phyloP scores from a whole-genome alignment of 2,329 filamentous ascomycete genomes.

The Trichoderma lentiforme region DNA sequence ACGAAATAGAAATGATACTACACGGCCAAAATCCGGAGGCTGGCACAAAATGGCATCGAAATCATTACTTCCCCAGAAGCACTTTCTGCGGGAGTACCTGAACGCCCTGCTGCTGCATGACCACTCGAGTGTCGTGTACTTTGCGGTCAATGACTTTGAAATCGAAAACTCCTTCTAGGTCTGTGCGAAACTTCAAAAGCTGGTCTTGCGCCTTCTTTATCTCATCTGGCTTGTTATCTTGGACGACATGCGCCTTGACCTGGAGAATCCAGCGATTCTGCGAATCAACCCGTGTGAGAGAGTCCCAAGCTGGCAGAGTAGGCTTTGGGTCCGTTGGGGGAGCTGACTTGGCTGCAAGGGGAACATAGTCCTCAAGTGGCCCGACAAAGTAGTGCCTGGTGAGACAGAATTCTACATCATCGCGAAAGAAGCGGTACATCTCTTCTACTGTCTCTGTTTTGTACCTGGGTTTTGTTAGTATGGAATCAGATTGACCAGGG shows the following conservation, averaged over 20 bases:
- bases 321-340: slow-evolving; percentile 20
- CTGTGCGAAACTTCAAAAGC: slow-evolving; percentile 43
- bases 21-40: background rate
- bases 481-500: background rate
- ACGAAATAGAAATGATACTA: background rate
- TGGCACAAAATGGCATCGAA: background rate
- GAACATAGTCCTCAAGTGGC: slow-evolving; percentile 30
- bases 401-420: slow-evolving; percentile 54
- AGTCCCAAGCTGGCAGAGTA: slow-evolving; percentile 45
- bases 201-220: slow-evolving; percentile 53
- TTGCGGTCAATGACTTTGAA: slow-evolving; percentile 52
- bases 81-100: slow-evolving; percentile 39
- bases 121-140: slow-evolving; percentile 50
- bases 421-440: slow-evolving; percentile 50
- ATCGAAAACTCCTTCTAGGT: slow-evolving; percentile 52
- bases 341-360: slow-evolving; percentile 29
- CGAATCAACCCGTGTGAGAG: slow-evolving; percentile 47
- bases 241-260: slow-evolving; percentile 51
- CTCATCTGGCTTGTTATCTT: slow-evolving; percentile 57
- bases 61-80: slow-evolving; percentile 32
- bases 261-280: slow-evolving; percentile 54
- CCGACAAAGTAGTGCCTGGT: slow-evolving; percentile 45
- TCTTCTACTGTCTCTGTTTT: slow-evolving; percentile 54
- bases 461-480: slow-evolving; percentile 37
- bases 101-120: slow-evolving; percentile 36